Evolutionary conservation across 2,329 filamentous ascomycete species (phyloP).

Genomic region (Botryotinia narcissicola): DNA sequence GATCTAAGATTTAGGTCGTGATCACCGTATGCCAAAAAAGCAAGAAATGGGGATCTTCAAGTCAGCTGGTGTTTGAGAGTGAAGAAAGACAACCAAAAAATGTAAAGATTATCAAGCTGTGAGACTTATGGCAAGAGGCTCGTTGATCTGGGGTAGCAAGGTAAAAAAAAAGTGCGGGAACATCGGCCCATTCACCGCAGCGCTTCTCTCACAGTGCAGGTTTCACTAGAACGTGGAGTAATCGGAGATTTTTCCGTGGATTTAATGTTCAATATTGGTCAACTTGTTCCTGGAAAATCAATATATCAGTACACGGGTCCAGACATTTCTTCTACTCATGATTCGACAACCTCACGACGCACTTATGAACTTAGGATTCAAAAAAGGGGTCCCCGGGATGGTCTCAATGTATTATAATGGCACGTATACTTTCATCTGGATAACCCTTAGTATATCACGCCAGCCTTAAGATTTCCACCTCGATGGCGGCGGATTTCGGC

Average conservation of each 20-base stretch:
- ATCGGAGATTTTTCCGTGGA: background rate
- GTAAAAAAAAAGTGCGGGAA: slow-evolving; percentile 12
- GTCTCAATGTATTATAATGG: background rate
- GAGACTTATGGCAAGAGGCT: slow-evolving; percentile 8
- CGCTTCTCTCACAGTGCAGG: slow-evolving; percentile 14
- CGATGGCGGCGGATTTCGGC: slow-evolving; percentile 14
- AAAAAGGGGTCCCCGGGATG: background rate
- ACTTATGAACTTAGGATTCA: background rate
- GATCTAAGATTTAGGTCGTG: background rate
- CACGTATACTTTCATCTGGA: background rate
- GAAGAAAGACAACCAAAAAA: slow-evolving; percentile 4
- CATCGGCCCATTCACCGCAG: slow-evolving; percentile 20
- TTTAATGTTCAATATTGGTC: background rate
- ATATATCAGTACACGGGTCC: slow-evolving; percentile 8
- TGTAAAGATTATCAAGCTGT: background rate
- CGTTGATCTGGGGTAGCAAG: slow-evolving; percentile 20
- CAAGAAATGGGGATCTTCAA: slow-evolving; percentile 13
- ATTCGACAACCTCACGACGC: slow-evolving; percentile 13
- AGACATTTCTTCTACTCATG: background rate
- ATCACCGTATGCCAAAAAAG: background rate
- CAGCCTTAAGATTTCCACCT: slow-evolving; percentile 1
- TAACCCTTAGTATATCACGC: slow-evolving; percentile 1
- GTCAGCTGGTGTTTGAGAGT: slow-evolving; percentile 18
- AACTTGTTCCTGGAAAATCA: background rate
- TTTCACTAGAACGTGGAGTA: slow-evolving; percentile 17